Percentiles rank a stretch among this genome's conserved stretches.
Evolutionary conservation across 73 alveolate species (phyloP).

Genomic region (Effrenium voratum): DNA sequence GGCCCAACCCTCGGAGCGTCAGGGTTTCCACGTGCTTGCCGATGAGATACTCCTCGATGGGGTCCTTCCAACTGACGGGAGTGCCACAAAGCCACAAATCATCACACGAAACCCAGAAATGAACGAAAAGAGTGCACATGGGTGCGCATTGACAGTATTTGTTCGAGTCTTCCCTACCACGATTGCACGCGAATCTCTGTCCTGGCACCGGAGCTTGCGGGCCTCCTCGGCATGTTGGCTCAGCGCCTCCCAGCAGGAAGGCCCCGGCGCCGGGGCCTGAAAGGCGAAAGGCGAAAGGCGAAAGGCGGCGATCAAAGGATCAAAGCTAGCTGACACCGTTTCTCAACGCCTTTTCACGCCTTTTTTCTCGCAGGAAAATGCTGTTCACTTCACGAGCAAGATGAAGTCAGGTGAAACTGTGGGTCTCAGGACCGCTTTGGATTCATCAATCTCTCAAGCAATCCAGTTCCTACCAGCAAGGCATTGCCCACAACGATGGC

Average conservation of each 20-base stretch:
- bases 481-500: constrained; percentile 51
- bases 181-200: neutral
- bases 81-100: too few relatives aligned
- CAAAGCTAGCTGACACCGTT: neutral
- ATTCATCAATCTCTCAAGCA: constrained; percentile 37
- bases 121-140: too few relatives aligned
- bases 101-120: neutral
- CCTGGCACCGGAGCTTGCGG: constrained; percentile 19
- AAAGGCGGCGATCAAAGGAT: neutral
- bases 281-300: neutral
- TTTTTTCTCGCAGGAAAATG: too few relatives aligned
- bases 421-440: neutral
- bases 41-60: constrained; percentile 46
- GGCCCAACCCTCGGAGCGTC: constrained; percentile 11
- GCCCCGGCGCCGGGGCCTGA: neutral
- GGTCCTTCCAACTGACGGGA: too few relatives aligned
- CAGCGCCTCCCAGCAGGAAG: constrained; percentile 8
- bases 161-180: neutral
- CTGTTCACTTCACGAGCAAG: too few relatives aligned
- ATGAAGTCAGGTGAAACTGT: too few relatives aligned
- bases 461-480: constrained; percentile 27
- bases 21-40: constrained; percentile 1
- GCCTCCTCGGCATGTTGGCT: neutral
- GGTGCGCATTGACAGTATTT: neutral
- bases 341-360: too few relatives aligned